phyloP scores from a whole-genome alignment of 805 yeast species.

The Tetrapisispora arboricola region DNA sequence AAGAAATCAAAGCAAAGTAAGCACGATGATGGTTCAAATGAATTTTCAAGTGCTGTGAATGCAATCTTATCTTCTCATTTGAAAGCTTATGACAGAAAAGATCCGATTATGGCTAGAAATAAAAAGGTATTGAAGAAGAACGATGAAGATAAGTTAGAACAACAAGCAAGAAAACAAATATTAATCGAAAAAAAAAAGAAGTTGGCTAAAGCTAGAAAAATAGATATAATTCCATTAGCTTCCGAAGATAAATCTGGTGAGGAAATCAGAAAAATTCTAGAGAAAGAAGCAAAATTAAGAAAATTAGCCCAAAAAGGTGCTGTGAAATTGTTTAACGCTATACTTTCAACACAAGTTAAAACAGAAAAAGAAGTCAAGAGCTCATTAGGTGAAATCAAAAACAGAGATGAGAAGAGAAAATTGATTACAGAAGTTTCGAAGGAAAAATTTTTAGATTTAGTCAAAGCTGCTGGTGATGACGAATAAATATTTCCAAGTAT shows the following conservation, averaged over 20 bases:
- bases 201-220: constrained; percentile 57
- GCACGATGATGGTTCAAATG: constrained; percentile 58
- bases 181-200: constrained; percentile 59
- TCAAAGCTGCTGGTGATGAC: constrained; percentile 60
- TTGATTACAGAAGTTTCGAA: constrained; percentile 72
- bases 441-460: constrained; percentile 81
- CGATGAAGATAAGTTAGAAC: constrained; percentile 73
- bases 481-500: too few species aligned
- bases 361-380: constrained; percentile 42
- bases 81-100: constrained; percentile 80
- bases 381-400: constrained; percentile 33
- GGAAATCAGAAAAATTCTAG: constrained; percentile 44
- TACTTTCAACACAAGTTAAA: constrained; percentile 63
- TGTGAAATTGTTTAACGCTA: constrained; percentile 73
- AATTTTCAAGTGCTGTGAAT: constrained; percentile 72
- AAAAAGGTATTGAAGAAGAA: constrained; percentile 57
- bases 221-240: constrained; percentile 54
- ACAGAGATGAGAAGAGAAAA: constrained; percentile 41
- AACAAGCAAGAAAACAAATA: constrained; percentile 65
- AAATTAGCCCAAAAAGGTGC: constrained; percentile 86
- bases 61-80: constrained; percentile 77
- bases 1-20: constrained; percentile 47
- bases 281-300: constrained; percentile 57
- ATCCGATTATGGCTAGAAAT: constrained; percentile 85
- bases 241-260: constrained; percentile 35